These are phyloP conservation scores for Thelonectria discophora DNA, from an alignment of 2,329 filamentous ascomycete genomes.

Conservation along the genomic window DNA sequence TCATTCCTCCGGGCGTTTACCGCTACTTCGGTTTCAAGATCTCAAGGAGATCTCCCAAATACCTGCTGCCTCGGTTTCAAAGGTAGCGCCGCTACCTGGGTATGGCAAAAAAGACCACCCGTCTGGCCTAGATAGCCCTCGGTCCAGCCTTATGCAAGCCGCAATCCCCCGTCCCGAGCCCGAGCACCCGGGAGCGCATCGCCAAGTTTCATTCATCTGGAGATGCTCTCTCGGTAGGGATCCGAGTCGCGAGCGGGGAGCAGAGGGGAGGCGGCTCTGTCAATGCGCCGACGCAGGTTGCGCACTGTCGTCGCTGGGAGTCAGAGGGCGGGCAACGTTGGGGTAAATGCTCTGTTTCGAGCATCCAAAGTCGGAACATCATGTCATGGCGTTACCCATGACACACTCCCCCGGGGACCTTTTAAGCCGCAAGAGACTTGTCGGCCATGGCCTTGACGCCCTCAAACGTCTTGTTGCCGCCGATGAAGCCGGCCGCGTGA, in stretches of 20 bases:
- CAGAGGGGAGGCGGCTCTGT: not conserved
- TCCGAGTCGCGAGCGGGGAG: not conserved
- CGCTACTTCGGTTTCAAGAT: too few species aligned
- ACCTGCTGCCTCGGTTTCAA: too few species aligned
- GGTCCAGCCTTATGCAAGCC: not conserved
- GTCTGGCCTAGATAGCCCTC: not conserved
- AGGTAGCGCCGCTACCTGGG: too few species aligned
- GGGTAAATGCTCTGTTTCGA: not conserved
- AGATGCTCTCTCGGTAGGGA: too few species aligned
- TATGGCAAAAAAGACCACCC: too few species aligned
- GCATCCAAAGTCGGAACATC: constrained; percentile 13
- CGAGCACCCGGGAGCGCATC: not conserved
- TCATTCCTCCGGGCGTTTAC: too few species aligned
- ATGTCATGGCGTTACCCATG: not conserved
- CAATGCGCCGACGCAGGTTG: not conserved
- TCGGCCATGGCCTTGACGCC: constrained; percentile 86
- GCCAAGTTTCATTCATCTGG: not conserved
- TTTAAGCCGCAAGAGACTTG: constrained; percentile 69
- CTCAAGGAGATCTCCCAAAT: too few species aligned
- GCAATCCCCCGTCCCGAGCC: not conserved
- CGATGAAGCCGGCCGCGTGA: constrained; percentile 95
- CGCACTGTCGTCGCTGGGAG: not conserved
- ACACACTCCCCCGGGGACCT: not conserved
- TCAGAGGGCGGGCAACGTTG: not conserved
- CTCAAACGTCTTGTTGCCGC: constrained; percentile 90